phyloP scores from a whole-genome alignment of 495 filamentous ascomycete species.

The Trichoderma erinaceum region DNA sequence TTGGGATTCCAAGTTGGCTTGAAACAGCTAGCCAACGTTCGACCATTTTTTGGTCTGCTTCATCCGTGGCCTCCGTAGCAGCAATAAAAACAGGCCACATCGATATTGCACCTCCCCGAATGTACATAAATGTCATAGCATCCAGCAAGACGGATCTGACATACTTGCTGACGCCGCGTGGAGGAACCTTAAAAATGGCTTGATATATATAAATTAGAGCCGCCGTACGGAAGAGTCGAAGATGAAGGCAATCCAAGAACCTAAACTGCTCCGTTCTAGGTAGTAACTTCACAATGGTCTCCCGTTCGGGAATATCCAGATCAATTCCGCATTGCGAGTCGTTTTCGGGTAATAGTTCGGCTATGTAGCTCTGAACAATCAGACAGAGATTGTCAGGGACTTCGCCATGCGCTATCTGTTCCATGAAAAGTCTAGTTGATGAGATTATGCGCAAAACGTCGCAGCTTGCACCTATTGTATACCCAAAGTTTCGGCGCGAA shows the following conservation, averaged over 20 bases:
- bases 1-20: background rate
- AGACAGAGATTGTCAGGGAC: background rate
- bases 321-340: background rate
- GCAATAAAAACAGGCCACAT: slow-evolving; percentile 4
- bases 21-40: background rate
- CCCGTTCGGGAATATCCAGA: background rate
- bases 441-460: background rate
- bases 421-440: background rate
- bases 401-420: background rate
- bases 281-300: background rate
- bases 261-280: background rate
- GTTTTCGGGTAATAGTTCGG: background rate
- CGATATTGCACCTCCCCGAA: background rate
- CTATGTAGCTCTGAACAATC: background rate
- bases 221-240: background rate
- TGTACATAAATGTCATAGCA: background rate
- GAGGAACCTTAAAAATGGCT: background rate
- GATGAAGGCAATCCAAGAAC: background rate
- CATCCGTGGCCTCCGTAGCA: background rate
- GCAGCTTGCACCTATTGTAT: slow-evolving; percentile 1
- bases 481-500: background rate
- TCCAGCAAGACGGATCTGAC: background rate
- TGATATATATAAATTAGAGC: slow-evolving; percentile 1
- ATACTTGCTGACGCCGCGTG: background rate
- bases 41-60: background rate